Evolutionary conservation across 208 protist genomes (phyloP).

Genomic region (Giardia duodenalis): DNA sequence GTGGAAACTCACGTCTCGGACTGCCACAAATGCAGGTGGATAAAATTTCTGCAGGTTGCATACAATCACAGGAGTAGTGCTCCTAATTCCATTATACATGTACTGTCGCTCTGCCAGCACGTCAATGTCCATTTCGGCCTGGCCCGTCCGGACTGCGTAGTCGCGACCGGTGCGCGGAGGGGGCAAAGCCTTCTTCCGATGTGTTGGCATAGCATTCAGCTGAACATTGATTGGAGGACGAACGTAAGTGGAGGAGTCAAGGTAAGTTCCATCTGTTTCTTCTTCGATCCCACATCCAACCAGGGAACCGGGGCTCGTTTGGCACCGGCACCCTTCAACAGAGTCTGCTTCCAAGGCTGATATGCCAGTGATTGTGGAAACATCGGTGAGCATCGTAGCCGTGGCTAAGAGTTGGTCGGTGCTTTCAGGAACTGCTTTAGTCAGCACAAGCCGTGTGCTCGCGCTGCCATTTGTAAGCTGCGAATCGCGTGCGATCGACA

Average conservation of each 20-base stretch:
- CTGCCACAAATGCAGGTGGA: neutral
- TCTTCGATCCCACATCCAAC: no score
- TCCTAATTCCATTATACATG: neutral
- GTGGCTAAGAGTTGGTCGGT: no score
- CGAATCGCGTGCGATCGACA: no score
- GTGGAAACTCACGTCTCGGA: conserved; percentile 21
- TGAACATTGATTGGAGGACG: neutral
- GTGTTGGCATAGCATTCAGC: neutral
- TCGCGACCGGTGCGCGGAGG: neutral
- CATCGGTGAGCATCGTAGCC: no score
- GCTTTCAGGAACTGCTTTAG: no score
- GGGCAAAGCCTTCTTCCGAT: neutral
- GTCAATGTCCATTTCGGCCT: neutral
- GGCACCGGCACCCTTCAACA: neutral
- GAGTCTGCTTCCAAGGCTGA: neutral
- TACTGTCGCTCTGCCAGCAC: neutral
- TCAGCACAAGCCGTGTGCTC: no score
- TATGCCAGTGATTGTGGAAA: neutral
- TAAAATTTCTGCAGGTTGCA: conserved; percentile 10
- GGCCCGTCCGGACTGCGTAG: neutral
- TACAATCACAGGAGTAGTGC: neutral
- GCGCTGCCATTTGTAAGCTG: neutral
- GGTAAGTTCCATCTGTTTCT: neutral
- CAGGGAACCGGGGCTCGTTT: no score
- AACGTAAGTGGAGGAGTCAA: neutral